phyloP scores from a whole-genome alignment of 2,329 filamentous ascomycete genomes.

The Mycosphaerella sp. region DNA sequence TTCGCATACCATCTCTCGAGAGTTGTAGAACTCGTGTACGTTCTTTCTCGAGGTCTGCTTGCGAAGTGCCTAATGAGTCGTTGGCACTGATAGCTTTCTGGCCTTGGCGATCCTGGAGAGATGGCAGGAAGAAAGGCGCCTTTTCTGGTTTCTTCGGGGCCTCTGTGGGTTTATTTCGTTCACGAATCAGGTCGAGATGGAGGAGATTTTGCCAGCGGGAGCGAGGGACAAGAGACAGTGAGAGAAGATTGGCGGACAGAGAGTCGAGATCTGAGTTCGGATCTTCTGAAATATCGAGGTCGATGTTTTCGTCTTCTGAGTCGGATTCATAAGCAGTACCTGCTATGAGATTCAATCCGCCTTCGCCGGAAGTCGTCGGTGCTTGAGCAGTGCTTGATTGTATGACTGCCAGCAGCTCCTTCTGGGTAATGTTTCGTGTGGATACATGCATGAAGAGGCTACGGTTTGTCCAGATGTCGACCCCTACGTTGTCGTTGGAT shows the following conservation, averaged over 20 bases:
- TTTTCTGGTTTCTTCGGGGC: slow-evolving; percentile 87
- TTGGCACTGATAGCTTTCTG: slow-evolving; percentile 4
- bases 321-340: slow-evolving; percentile 46
- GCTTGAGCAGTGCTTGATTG: slow-evolving; percentile 19
- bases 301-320: slow-evolving; percentile 55
- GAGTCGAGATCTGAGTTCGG: slow-evolving; percentile 40
- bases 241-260: slow-evolving; percentile 74
- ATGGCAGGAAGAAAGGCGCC: slow-evolving; percentile 89
- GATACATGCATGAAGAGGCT: slow-evolving; percentile 83
- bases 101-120: slow-evolving; percentile 42
- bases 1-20: slow-evolving; percentile 10
- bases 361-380: slow-evolving; percentile 77
- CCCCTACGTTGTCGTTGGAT: slow-evolving; percentile 71
- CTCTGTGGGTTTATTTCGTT: slow-evolving; percentile 90
- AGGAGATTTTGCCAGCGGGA: slow-evolving; percentile 91
- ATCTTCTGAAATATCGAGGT: slow-evolving; percentile 49
- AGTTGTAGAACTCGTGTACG: slow-evolving; percentile 30
- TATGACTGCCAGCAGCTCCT: slow-evolving; percentile 58
- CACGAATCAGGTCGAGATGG: slow-evolving; percentile 81
- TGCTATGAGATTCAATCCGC: slow-evolving; percentile 60
- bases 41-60: slow-evolving; percentile 31
- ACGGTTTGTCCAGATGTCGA: slow-evolving; percentile 96
- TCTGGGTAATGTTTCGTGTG: slow-evolving; percentile 75
- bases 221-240: slow-evolving; percentile 80
- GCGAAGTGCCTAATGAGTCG: slow-evolving; percentile 20